These are phyloP conservation scores for Chlorella variabilis DNA, from an alignment of 163 green algal genomes.

Conservation along the genomic window DNA sequence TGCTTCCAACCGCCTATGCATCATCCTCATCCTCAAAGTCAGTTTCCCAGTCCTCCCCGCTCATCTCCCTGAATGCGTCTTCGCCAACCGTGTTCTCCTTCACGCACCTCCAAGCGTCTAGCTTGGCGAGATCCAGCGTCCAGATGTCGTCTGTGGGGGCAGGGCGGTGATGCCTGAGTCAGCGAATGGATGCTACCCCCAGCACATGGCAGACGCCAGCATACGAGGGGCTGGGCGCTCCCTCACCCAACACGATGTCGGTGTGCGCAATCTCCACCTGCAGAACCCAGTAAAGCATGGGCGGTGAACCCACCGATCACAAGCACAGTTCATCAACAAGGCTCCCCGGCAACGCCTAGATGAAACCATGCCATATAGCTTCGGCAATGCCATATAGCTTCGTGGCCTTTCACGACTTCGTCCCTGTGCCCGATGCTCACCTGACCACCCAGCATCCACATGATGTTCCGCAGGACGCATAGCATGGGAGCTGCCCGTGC, in stretches of 20 bases:
- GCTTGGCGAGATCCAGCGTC: slow-evolving; percentile 89
- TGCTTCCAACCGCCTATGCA: no score
- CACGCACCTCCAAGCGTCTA: slow-evolving; percentile 85
- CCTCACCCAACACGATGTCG: slow-evolving; percentile 97
- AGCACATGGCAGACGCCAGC: no score
- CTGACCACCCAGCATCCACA: slow-evolving; percentile 92
- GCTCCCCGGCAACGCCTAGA: no score
- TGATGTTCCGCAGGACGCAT: slow-evolving; percentile 80
- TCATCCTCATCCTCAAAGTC: slow-evolving; percentile 10
- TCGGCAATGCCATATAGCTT: no score
- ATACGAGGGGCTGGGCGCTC: no score
- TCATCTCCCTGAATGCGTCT: slow-evolving; percentile 67
- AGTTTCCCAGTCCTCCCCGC: slow-evolving; percentile 38
- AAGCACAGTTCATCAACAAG: no score
- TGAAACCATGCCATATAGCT: no score
- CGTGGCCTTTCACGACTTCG: no score
- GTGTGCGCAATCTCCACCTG: slow-evolving; percentile 79
- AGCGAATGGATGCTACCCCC: neutral
- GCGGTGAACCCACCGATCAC: no score
- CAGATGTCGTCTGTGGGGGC: slow-evolving; percentile 60
- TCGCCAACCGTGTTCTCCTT: slow-evolving; percentile 75
- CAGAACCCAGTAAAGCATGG: slow-evolving; percentile 79
- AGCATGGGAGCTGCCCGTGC: slow-evolving; percentile 70
- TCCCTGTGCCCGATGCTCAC: no score
- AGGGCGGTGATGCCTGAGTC: neutral